Conservation (phyloP, 768 basidiomycete species). For the Podaxis sp. region DNA sequence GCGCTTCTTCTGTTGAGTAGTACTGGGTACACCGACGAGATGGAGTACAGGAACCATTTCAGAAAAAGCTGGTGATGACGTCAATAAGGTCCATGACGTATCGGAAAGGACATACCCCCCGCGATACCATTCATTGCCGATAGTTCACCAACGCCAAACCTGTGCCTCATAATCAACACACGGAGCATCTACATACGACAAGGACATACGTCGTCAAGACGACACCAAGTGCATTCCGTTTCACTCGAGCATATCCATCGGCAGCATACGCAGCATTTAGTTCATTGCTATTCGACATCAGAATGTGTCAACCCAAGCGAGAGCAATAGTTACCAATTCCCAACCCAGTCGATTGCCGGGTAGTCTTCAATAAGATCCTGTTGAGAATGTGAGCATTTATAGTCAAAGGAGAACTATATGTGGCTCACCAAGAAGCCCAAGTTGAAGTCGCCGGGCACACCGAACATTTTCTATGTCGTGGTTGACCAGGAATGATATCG, state of each 20-base stretch:
- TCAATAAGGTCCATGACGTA: neutral
- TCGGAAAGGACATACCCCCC: slow-evolving; percentile 42
- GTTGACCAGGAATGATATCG: neutral
- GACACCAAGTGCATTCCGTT: slow-evolving; percentile 68
- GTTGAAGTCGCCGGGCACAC: slow-evolving; percentile 87
- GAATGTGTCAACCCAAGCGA: neutral
- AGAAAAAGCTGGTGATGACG: slow-evolving; percentile 54
- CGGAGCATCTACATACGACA: neutral
- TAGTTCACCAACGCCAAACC: slow-evolving; percentile 90
- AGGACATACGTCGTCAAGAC: slow-evolving; percentile 30
- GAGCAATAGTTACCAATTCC: slow-evolving; percentile 58
- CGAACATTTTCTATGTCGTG: slow-evolving; percentile 64
- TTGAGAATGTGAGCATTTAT: neutral
- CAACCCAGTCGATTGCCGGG: slow-evolving; percentile 78
- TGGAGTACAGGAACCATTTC: slow-evolving; percentile 90
- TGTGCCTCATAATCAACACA: slow-evolving; percentile 22
- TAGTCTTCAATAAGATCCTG: slow-evolving; percentile 85
- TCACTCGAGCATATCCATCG: slow-evolving; percentile 90
- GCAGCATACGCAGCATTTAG: slow-evolving; percentile 89
- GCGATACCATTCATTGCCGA: slow-evolving; percentile 85
- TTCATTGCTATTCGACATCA: slow-evolving; percentile 54
- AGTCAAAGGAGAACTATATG: neutral
- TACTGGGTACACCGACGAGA: slow-evolving; percentile 80
- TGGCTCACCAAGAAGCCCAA: slow-evolving; percentile 55
- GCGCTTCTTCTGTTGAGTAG: slow-evolving; percentile 61